Percentiles rank a stretch among this genome's conserved stretches.
Conservation (phyloP, 2,329 filamentous ascomycete genomes). For the Chaetothyriales sp. region DNA sequence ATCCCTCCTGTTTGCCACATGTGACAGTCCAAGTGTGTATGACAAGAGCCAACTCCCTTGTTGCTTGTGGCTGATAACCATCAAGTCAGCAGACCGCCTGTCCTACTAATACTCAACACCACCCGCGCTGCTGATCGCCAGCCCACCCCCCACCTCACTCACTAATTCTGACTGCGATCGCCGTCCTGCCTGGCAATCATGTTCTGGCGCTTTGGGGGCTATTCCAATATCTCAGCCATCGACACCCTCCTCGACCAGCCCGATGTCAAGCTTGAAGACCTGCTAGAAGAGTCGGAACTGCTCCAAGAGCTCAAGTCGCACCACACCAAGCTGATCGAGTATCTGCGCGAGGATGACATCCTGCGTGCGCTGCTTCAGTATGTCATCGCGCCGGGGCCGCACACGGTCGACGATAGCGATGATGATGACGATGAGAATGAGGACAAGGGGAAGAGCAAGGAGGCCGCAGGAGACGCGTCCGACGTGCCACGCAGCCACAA, state of each 20-base stretch:
- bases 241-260: constrained; percentile 92
- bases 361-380: constrained; percentile 78
- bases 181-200: constrained; percentile 46
- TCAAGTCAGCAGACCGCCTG: too few relatives aligned
- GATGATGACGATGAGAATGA: constrained; percentile 37
- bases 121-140: not conserved
- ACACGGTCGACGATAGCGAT: constrained; percentile 32
- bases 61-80: not conserved
- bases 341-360: constrained; percentile 72
- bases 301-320: constrained; percentile 97
- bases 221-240: constrained; percentile 92
- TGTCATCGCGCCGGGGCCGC: constrained; percentile 58
- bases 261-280: constrained; percentile 85
- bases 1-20: constrained; percentile 10
- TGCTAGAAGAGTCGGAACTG: constrained; percentile 88
- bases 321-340: constrained; percentile 95
- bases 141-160: constrained; percentile 1
- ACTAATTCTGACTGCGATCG: not conserved
- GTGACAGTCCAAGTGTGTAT: not conserved
- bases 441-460: constrained; percentile 18
- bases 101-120: constrained; percentile 1
- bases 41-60: not conserved
- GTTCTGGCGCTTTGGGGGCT: constrained; percentile 99
- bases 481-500: too few relatives aligned
- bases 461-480: constrained; percentile 9